A percentile compares a stretch with the other conserved stretches of the same genome.
These are phyloP conservation scores for Serendipita indica DNA, from an alignment of 768 basidiomycete species.

Conservation along the genomic window DNA sequence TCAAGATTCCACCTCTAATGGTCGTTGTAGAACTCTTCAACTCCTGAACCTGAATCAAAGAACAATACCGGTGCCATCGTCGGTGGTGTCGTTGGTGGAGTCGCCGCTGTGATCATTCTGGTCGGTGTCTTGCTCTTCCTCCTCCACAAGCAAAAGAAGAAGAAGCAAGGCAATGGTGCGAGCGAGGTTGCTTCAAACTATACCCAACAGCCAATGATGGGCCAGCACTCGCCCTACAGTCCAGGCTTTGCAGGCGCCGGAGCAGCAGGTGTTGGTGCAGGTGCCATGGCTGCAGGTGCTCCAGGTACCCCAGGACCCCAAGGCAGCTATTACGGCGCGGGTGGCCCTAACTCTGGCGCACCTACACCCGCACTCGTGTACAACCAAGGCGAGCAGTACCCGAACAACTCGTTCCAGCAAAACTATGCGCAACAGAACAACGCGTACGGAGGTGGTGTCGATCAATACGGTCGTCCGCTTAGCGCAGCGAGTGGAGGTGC, in stretches of 20 bases:
- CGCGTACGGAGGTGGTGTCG: not conserved
- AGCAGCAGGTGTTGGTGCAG: not conserved
- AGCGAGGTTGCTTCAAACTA: no score
- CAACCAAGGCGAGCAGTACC: not conserved
- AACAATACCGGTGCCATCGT: not conserved
- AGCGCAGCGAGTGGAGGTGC: not conserved
- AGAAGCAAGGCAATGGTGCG: no score
- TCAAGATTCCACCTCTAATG: no score
- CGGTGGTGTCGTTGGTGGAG: not conserved
- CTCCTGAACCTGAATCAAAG: not conserved
- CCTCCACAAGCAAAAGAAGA: not conserved
- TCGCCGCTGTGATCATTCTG: not conserved
- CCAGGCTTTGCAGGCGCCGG: not conserved
- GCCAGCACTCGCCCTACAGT: not conserved
- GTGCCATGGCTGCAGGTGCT: no score
- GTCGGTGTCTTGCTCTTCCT: not conserved
- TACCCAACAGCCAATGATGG: not conserved
- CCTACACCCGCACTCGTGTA: not conserved
- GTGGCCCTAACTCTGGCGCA: not conserved
- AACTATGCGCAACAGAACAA: not conserved
- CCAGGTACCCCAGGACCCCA: no score
- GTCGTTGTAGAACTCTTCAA: not conserved
- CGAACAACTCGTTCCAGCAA: not conserved
- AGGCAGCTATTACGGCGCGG: not conserved
- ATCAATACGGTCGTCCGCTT: not conserved